Percentiles rank a stretch among this genome's conserved stretches.
Evolutionary conservation across 2,329 filamentous ascomycete species (phyloP).

Genomic region (Lasiodiplodia citricola): DNA sequence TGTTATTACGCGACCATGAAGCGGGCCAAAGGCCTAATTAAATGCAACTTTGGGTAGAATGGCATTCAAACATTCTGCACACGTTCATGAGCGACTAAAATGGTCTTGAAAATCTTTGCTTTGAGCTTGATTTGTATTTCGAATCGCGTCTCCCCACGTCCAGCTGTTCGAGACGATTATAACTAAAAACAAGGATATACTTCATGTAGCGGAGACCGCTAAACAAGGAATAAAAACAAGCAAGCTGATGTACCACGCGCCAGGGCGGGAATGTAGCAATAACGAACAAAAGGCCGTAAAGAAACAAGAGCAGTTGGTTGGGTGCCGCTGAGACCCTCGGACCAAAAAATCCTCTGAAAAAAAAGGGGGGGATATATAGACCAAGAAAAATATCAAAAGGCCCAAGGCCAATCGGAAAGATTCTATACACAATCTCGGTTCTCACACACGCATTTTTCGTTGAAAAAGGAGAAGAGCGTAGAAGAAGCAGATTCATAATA

Average conservation of each 20-base stretch:
- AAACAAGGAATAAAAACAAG: not conserved
- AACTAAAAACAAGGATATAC: not conserved
- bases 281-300: not conserved
- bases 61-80: not conserved
- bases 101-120: not conserved
- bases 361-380: not conserved
- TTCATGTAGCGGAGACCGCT: not conserved
- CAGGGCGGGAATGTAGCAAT: not conserved
- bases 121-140: not conserved
- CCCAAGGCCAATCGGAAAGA: not conserved
- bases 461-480: not conserved
- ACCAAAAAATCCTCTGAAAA: not conserved
- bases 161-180: not conserved
- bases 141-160: not conserved
- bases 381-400: not conserved
- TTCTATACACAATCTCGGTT: conserved; percentile 21
- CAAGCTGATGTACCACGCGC: not conserved
- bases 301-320: not conserved
- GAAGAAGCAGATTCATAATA: not conserved
- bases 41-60: not conserved
- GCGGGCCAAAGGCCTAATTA: too few species aligned
- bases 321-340: not conserved
- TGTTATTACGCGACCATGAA: too few species aligned
- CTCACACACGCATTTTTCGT: not conserved
- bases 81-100: not conserved